Evolutionary conservation across 495 filamentous ascomycete species (phyloP).

Genomic region (Hypoxylon trugodes): DNA sequence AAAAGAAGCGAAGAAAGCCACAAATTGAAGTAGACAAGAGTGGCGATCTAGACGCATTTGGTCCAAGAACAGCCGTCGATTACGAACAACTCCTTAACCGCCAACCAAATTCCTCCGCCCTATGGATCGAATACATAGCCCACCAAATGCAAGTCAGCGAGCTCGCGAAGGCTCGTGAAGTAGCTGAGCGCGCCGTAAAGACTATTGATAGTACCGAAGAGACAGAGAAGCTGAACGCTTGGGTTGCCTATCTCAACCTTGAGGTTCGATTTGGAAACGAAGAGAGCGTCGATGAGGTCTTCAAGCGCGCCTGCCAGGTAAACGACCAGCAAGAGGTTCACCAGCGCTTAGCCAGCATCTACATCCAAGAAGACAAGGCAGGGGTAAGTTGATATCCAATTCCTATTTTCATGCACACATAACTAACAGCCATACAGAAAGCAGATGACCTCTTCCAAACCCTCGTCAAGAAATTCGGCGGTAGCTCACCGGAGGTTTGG

Average conservation of each 20-base stretch:
- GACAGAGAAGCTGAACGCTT: constrained; percentile 90
- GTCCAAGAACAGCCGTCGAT: constrained; percentile 89
- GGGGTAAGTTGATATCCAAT: constrained; percentile 55
- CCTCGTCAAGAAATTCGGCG: constrained; percentile 87
- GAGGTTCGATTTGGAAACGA: constrained; percentile 90
- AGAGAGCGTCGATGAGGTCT: constrained; percentile 84
- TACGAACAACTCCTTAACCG: constrained; percentile 93
- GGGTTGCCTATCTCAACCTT: constrained; percentile 92
- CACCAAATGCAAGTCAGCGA: constrained; percentile 94
- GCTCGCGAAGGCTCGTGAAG: constrained; percentile 80
- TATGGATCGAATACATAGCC: constrained; percentile 97
- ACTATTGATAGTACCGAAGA: constrained; percentile 89
- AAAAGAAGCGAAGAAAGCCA: constrained; percentile 80
- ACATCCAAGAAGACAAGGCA: constrained; percentile 87
- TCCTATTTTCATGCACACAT: background rate
- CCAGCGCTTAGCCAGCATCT: constrained; percentile 89
- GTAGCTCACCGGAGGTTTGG: constrained; percentile 79
- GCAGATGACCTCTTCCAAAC: constrained; percentile 87
- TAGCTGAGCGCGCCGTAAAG: constrained; percentile 87
- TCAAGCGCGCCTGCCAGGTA: constrained; percentile 92
- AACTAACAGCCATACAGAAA: constrained; percentile 64
- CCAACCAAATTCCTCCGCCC: constrained; percentile 83
- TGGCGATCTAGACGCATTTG: constrained; percentile 84
- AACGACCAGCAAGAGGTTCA: constrained; percentile 92
- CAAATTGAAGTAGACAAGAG: constrained; percentile 88